These are phyloP conservation scores for Citropsis articulata DNA, from an alignment of 345 rosid species.

Conservation along the genomic window DNA sequence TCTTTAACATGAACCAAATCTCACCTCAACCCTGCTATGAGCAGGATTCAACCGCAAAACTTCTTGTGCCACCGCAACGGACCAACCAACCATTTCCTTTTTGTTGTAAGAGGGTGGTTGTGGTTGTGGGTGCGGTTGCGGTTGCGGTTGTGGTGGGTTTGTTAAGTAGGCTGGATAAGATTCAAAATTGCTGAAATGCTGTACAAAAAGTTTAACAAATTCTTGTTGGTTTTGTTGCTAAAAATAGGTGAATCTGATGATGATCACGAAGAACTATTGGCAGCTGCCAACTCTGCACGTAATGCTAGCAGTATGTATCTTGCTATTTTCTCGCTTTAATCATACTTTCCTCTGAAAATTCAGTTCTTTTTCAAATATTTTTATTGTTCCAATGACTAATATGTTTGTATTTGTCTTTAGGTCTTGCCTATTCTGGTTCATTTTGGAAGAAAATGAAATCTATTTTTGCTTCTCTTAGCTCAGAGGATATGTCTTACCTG, in stretches of 20 bases:
- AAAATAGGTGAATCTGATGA: constrained; percentile 78
- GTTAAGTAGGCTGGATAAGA: not conserved
- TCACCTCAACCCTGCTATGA: not conserved
- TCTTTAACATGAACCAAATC: not conserved
- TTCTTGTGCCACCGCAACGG: not conserved
- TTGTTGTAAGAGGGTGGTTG: not conserved
- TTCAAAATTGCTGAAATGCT: not conserved
- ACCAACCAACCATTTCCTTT: not conserved
- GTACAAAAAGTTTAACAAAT: not conserved
- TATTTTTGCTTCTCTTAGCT: constrained; percentile 54
- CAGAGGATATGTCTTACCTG: constrained; percentile 63
- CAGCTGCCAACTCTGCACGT: constrained; percentile 78
- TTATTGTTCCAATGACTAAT: constrained; percentile 10
- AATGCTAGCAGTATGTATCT: constrained; percentile 59
- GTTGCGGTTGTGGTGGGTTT: not conserved
- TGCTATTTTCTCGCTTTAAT: constrained; percentile 3
- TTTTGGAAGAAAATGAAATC: constrained; percentile 92
- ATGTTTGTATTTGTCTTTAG: constrained; percentile 39
- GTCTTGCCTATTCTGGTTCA: constrained; percentile 60
- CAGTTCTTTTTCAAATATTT: not conserved
- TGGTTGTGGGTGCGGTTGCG: no score
- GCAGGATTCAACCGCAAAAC: not conserved
- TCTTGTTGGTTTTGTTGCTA: not conserved
- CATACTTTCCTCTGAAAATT: not conserved
- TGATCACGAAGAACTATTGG: constrained; percentile 79